These are phyloP conservation scores for Pichia rugopelliculosa DNA, from an alignment of 805 yeast species.

Conservation along the genomic window DNA sequence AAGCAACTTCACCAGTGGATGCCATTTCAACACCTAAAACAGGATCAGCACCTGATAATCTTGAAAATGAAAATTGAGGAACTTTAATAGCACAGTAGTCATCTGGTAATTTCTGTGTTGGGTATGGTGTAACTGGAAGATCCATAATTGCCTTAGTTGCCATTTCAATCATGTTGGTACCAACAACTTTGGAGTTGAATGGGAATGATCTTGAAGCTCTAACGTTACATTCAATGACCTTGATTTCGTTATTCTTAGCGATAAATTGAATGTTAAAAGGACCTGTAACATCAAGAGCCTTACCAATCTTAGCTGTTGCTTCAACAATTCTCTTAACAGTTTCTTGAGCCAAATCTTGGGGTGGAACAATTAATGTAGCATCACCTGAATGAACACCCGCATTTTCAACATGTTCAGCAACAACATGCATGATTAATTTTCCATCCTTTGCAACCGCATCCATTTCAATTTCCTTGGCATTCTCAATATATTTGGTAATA, in stretches of 20 bases:
- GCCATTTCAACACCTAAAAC: conserved; percentile 99
- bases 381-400: conserved; percentile 99
- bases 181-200: conserved; percentile 94
- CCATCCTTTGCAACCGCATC: conserved; percentile 97
- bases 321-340: conserved; percentile 86
- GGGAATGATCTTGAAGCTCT: conserved; percentile 99
- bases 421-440: conserved; percentile 91
- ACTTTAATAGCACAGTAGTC: conserved; percentile 95
- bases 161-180: conserved; percentile 92
- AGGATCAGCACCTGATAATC: conserved; percentile 97
- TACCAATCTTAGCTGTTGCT: conserved; percentile 94
- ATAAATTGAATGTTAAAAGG: conserved; percentile 96
- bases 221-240: conserved; percentile 97
- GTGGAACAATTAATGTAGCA: conserved; percentile 95
- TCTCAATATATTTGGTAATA: conserved; percentile 91
- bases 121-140: conserved; percentile 81
- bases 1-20: conserved; percentile 97
- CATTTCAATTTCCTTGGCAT: conserved; percentile 97
- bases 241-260: conserved; percentile 90
- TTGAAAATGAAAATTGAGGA: conserved; percentile 95
- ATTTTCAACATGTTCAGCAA: conserved; percentile 96
- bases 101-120: conserved; percentile 79
- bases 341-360: conserved; percentile 89
- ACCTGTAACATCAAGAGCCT: conserved; percentile 92
- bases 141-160: conserved; percentile 95